Conservation (phyloP, 345 rosid species). For the Hibiscus mutabilis region DNA sequence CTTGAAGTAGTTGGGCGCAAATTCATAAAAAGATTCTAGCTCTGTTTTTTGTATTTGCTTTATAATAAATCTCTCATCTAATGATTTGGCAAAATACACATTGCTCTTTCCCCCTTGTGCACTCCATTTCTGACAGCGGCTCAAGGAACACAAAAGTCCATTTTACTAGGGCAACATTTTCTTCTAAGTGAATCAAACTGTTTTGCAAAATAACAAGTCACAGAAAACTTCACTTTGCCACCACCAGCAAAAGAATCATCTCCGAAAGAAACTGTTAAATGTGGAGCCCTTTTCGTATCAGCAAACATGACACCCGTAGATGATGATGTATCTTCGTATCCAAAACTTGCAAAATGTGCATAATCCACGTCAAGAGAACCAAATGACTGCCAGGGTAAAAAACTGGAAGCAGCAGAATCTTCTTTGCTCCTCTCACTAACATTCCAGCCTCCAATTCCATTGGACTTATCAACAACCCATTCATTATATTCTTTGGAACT, state of each 20-base stretch:
- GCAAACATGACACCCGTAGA: constrained; percentile 31
- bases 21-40: constrained; percentile 85
- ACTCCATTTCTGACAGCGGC: constrained; percentile 83
- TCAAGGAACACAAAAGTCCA: constrained; percentile 82
- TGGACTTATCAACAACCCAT: constrained; percentile 47
- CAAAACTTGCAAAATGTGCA: constrained; percentile 42
- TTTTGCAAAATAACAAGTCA: constrained; percentile 85
- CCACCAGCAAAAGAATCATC: constrained; percentile 54
- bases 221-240: constrained; percentile 80
- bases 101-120: constrained; percentile 99
- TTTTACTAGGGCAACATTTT: constrained; percentile 72
- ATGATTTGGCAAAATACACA: constrained; percentile 86
- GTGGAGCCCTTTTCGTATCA: constrained; percentile 65
- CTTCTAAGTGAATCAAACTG: constrained; percentile 74
- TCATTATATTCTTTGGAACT: constrained; percentile 74
- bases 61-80: constrained; percentile 90
- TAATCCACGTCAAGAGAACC: constrained; percentile 58
- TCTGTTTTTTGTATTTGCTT: constrained; percentile 89
- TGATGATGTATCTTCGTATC: constrained; percentile 41
- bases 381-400: constrained; percentile 60
- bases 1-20: constrained; percentile 79
- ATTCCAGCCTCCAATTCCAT: constrained; percentile 37
- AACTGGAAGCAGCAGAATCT: constrained; percentile 41
- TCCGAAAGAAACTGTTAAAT: constrained; percentile 59
- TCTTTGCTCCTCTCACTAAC: constrained; percentile 26